Base-by-base conservation (phyloP, 345 rosid species). In the Hevea brasiliensis region DNA sequence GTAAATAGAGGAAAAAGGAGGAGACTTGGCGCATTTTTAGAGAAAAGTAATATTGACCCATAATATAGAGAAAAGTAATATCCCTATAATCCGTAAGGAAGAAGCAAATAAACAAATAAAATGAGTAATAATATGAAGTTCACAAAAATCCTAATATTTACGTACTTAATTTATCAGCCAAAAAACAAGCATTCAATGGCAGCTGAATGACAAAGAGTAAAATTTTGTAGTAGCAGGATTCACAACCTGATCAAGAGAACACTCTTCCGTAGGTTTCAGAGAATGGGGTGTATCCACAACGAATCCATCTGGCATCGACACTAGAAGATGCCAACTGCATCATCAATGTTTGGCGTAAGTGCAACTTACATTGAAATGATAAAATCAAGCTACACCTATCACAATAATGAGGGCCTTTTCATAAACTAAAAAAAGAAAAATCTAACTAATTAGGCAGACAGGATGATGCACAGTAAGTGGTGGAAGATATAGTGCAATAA, bases 231-330 rank as follows among this genome's bases (percentile, higher is more conserved):
- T 26, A 67, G 67, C 29, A 72, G 59, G 65, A 75, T 60, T 53
- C 21, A 55, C 47, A 48, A 89, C 97, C 95, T 88, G 84, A 72
- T 87, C 91, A 74, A 89, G 83, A 77, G 77, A 58, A 79, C 86
- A 76, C 32, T 89, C 91, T 75, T 88, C 92, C 10, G 87, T 82
- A n/a, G 76, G 32, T 77, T 84, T 91, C 77, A 95, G 70, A 67
- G 97, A 89, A 87, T 93, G 80, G 62, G 99, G 98, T 57, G 87
- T 88, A 77, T 89, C 83, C 63, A 77, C 87, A 70, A 82, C 85
- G 75, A 86, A 85, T 64, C 89, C 94, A 56, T 75, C 69, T 26
- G 98, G 96, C 87, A 90, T 85, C 71, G 92, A 87, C 78, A 95
- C 73, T 58, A 82, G 20, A 80, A 86, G 72, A 57, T 86, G 85